A percentile compares a stretch with the other conserved stretches of the same genome.
Evolutionary conservation across 176 grass and related monocot species (phyloP).

Genomic region (Avena atlantica): DNA sequence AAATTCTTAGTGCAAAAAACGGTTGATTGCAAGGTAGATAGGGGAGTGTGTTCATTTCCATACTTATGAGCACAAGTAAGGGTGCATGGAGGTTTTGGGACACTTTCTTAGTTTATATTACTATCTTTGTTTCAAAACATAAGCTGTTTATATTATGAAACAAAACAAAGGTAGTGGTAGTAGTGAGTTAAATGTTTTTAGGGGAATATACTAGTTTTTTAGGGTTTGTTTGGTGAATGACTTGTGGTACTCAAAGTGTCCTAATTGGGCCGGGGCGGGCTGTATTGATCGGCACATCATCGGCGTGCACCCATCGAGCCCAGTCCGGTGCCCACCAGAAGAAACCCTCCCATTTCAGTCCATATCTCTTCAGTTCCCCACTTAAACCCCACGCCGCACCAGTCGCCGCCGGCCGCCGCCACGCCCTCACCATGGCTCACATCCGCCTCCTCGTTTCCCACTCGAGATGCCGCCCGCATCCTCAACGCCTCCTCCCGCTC

Average conservation of each 20-base stretch:
- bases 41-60: too few species aligned
- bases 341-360: slow-evolving; percentile 25
- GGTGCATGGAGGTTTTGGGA: too few species aligned
- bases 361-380: not conserved
- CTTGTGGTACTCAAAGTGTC: not conserved
- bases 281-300: not conserved
- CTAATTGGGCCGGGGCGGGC: not conserved
- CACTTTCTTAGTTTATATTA: too few species aligned
- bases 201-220: too few species aligned
- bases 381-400: slow-evolving; percentile 61
- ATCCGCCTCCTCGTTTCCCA: slow-evolving; percentile 61
- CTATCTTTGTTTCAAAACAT: too few species aligned
- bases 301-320: not conserved
- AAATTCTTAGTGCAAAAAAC: too few species aligned
- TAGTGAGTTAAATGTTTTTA: too few species aligned
- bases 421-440: slow-evolving; percentile 63
- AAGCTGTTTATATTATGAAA: too few species aligned
- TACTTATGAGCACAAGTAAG: too few species aligned
- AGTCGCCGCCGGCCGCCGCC: slow-evolving; percentile 44
- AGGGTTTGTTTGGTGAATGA: too few species aligned
- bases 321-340: not conserved
- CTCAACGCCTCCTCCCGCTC: slow-evolving; percentile 39
- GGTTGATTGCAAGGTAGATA: too few species aligned
- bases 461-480: slow-evolving; percentile 32
- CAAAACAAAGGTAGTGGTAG: too few species aligned